Evolutionary conservation across 352 stramenopile genomes (phyloP).

Genomic region (Phytophthora citrophthora): DNA sequence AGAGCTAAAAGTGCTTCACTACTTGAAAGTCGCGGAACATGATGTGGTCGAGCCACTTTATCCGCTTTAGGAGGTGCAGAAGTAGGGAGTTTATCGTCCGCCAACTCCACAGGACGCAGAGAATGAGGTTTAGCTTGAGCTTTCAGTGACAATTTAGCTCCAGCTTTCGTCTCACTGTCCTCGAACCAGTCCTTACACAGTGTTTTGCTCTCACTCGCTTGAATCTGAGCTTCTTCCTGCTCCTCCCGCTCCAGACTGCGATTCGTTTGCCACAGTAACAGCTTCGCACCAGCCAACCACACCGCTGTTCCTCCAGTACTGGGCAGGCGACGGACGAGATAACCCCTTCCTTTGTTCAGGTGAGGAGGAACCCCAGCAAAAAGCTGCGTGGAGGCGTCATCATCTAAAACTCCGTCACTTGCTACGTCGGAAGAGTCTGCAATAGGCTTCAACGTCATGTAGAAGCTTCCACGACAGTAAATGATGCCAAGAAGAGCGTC

Average conservation of each 20-base stretch:
- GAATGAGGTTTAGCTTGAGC: constrained; percentile 20
- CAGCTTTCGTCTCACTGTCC: constrained; percentile 20
- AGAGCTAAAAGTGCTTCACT: constrained; percentile 11
- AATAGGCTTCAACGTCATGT: constrained; percentile 44
- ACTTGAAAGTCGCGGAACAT: constrained; percentile 29
- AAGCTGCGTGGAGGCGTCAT: constrained; percentile 46
- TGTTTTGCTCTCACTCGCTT: constrained; percentile 31
- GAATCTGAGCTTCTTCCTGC: constrained; percentile 37
- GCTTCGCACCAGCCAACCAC: constrained; percentile 59
- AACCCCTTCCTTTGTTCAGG: constrained; percentile 56
- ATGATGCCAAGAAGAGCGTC: constrained; percentile 57
- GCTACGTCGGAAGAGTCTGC: constrained; percentile 37
- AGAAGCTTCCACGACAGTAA: constrained; percentile 60
- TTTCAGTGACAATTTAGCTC: neutral
- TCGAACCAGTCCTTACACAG: constrained; percentile 55
- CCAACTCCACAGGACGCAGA: constrained; percentile 21
- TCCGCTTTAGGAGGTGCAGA: constrained; percentile 21
- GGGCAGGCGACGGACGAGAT: constrained; percentile 55
- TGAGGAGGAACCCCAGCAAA: constrained; percentile 54
- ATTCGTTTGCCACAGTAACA: constrained; percentile 69
- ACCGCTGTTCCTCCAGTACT: constrained; percentile 11
- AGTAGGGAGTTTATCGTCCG: constrained; percentile 18
- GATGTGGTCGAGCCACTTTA: constrained; percentile 38
- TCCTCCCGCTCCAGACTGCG: constrained; percentile 60
- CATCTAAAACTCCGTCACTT: constrained; percentile 19